These are phyloP conservation scores for Fallopia convolvulus DNA, from an alignment of 148 eudicot genomes.

Conservation along the genomic window DNA sequence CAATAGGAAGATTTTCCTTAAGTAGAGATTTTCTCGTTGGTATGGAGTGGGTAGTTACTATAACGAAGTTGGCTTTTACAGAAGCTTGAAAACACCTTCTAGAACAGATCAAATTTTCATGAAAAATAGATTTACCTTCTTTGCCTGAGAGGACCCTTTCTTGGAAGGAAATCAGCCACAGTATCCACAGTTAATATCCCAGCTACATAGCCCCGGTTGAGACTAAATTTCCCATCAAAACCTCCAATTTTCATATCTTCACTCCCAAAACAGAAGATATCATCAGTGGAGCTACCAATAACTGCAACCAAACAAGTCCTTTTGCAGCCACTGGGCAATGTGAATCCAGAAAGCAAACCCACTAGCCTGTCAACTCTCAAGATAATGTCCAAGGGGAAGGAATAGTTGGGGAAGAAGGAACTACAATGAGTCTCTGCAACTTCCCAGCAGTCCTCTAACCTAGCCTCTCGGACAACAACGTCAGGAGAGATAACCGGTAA, in stretches of 20 bases:
- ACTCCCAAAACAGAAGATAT: slow-evolving; percentile 43
- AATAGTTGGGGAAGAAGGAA: slow-evolving; percentile 89
- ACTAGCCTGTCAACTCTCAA: slow-evolving; percentile 77
- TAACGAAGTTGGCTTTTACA: not conserved
- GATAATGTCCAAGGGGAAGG: slow-evolving; percentile 80
- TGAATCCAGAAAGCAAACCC: slow-evolving; percentile 66
- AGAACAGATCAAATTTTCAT: not conserved
- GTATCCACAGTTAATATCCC: slow-evolving; percentile 95
- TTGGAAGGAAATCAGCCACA: slow-evolving; percentile 91
- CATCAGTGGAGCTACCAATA: slow-evolving; percentile 38
- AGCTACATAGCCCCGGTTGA: slow-evolving; percentile 66
- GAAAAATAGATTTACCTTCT: slow-evolving; percentile 49
- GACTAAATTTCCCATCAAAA: slow-evolving; percentile 57
- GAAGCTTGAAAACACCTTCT: not conserved
- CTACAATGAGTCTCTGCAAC: slow-evolving; percentile 97
- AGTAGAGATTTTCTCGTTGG: not conserved
- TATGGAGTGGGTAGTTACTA: not conserved
- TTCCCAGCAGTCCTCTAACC: slow-evolving; percentile 93
- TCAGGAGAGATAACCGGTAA: slow-evolving; percentile 70
- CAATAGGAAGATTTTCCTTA: not conserved
- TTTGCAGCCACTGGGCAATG: slow-evolving; percentile 75
- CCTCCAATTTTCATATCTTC: slow-evolving; percentile 71
- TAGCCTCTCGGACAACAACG: slow-evolving; percentile 85
- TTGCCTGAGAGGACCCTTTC: slow-evolving; percentile 80
- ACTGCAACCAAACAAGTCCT: slow-evolving; percentile 92